Conservation (phyloP, 2,329 filamentous ascomycete species). For the Microdochium paspali region DNA sequence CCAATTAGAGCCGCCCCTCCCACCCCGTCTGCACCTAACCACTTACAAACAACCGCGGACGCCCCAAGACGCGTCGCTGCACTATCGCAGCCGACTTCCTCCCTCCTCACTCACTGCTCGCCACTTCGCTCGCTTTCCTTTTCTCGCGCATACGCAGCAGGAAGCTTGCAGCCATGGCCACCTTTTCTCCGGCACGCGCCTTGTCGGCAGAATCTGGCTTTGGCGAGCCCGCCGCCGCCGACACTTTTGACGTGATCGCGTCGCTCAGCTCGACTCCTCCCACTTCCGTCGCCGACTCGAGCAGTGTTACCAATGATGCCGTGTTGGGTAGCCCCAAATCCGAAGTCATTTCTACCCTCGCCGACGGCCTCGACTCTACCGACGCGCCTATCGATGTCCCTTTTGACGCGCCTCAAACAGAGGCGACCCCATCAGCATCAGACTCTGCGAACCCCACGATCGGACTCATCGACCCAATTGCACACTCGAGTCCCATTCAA, state of each 20-base stretch:
- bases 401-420: not conserved
- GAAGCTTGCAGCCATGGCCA: conserved; percentile 13
- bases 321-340: conserved; percentile 36
- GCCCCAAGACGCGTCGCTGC: not conserved
- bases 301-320: conserved; percentile 45
- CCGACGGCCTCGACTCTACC: conserved; percentile 23
- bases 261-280: conserved; percentile 55
- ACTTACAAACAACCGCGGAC: conserved; percentile 1
- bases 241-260: conserved; percentile 41
- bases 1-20: not conserved
- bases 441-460: not conserved
- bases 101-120: not conserved
- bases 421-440: not conserved
- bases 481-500: conserved; percentile 3
- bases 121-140: not conserved
- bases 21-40: not conserved
- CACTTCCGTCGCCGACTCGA: conserved; percentile 54
- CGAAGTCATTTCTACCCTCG: conserved; percentile 47
- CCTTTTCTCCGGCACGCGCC: conserved; percentile 16
- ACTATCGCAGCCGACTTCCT: not conserved
- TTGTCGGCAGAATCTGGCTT: conserved; percentile 18
- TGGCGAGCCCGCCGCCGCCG: conserved; percentile 17
- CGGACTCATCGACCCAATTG: not conserved
- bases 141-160: not conserved
- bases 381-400: conserved; percentile 2